Base-by-base conservation (phyloP, 768 basidiomycete species). In the Hortiboletus campestris region DNA sequence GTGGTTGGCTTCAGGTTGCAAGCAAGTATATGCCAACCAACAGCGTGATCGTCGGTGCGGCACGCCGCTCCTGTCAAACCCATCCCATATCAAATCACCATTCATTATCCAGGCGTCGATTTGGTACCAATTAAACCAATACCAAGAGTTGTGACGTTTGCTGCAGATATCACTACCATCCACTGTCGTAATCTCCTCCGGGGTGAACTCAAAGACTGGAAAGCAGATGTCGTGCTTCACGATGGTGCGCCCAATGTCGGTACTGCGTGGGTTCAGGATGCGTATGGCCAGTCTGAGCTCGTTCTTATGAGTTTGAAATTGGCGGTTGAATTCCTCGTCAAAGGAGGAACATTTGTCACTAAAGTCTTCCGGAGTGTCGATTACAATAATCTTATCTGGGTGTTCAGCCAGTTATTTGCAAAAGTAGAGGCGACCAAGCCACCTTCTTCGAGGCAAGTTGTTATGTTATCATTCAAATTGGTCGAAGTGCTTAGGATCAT, bases 211-310 rank as follows among this genome's bases (percentile, higher is more conserved):
- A 98, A 98, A 71, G 94, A 98, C 70, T 99, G 97, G 97, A 96
- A 94, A 75, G 97, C 97, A 19, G 97, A 99, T 68, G 84, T 98
- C 50, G 94, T 99, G 14, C 83, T 99, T 55, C 97, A 99, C 70
- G 97, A 99, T 72, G 97, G 97, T 77, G 97, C 97, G 39, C 97
- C 97, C 22, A 99, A 99, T 71, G 97, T 99, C 71, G 97, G 97
- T 78, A 92, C 93, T 12, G 97, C 97, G 13, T 99, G 97, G 97
- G 84, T 98, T 61, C 97, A 98, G 71, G 97, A 99, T 74, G 97
- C 97, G 0, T 99, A 94, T 77, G 84, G 85, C 58, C 97, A 99
- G 69, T 93, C 93, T 31, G 97, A 99, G 72, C 86, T 98, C 56
- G 97, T 98, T 49, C 80, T 98, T 56, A 94, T 90, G 88, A 89